Percentiles rank a stretch among this genome's conserved stretches.
Conservation (phyloP, 768 basidiomycete species). For the Mycena latifolia region DNA sequence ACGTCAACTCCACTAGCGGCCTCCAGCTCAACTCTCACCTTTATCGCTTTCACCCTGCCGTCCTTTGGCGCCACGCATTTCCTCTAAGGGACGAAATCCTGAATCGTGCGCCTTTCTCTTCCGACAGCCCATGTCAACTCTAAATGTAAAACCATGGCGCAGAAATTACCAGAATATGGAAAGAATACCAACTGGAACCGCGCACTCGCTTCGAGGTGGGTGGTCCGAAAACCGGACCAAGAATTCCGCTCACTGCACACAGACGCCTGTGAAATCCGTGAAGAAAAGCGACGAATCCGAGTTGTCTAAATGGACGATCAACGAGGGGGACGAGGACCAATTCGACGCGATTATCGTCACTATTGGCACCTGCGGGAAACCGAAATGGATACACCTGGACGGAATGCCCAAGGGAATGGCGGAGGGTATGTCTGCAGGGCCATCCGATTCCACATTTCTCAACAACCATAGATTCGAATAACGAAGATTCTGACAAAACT, state of each 20-base stretch:
- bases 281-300: slow-evolving; percentile 41
- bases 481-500: slow-evolving; percentile 18
- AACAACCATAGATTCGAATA: background rate
- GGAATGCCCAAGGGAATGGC: slow-evolving; percentile 54
- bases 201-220: slow-evolving; percentile 59
- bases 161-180: slow-evolving; percentile 60
- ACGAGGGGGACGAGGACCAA: slow-evolving; percentile 58
- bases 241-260: background rate
- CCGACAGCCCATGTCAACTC: background rate
- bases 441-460: background rate
- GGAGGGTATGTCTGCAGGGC: slow-evolving; percentile 9
- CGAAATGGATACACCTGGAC: slow-evolving; percentile 56
- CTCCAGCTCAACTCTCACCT: slow-evolving; percentile 64
- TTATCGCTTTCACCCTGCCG: slow-evolving; percentile 64
- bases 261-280: slow-evolving; percentile 54
- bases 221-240: background rate
- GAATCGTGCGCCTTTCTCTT: slow-evolving; percentile 42
- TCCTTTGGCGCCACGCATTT: slow-evolving; percentile 58
- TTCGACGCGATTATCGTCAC: slow-evolving; percentile 66
- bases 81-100: slow-evolving; percentile 66
- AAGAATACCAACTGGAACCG: slow-evolving; percentile 60
- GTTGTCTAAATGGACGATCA: slow-evolving; percentile 57
- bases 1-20: slow-evolving; percentile 63
- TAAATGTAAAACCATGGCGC: background rate
- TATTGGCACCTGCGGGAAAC: slow-evolving; percentile 63